phyloP scores from a whole-genome alignment of 768 basidiomycete species.

The Russula foetens region DNA sequence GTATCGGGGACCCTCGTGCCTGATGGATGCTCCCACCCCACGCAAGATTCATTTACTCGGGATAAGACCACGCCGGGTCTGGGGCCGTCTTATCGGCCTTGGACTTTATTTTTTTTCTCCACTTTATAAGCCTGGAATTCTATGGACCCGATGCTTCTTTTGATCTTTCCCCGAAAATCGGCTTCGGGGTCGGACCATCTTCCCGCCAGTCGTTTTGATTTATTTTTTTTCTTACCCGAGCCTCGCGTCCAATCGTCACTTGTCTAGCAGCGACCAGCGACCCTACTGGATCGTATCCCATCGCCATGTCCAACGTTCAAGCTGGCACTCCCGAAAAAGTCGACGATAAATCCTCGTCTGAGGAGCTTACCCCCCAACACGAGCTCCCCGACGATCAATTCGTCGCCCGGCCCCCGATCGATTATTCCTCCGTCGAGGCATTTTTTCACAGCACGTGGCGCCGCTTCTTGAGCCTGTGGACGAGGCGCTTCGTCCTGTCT shows the following conservation, averaged over 20 bases:
- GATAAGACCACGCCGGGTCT: too few species aligned
- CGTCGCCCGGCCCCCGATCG: conserved; percentile 47
- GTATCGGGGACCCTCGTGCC: too few species aligned
- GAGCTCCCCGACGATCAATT: background rate
- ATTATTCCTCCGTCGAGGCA: conserved; percentile 49
- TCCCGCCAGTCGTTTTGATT: too few species aligned
- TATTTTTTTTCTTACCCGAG: background rate
- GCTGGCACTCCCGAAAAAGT: background rate
- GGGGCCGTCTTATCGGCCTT: too few species aligned
- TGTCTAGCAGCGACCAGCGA: background rate
- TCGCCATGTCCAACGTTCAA: background rate
- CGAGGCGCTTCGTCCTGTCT: conserved; percentile 59
- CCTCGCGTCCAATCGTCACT: background rate
- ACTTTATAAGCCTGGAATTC: too few species aligned
- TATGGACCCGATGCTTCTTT: too few species aligned
- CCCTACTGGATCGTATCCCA: too few species aligned
- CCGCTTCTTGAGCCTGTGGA: conserved; percentile 74
- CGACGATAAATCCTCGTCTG: background rate
- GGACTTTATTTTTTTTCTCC: too few species aligned
- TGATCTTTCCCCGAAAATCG: too few species aligned
- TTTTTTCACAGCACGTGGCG: conserved; percentile 46
- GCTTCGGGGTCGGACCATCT: too few species aligned
- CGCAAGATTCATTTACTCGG: too few species aligned
- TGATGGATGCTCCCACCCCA: too few species aligned
- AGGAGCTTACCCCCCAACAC: background rate